These are phyloP conservation scores for Xylaria intraflava DNA, from an alignment of 495 filamentous ascomycete genomes.

Conservation along the genomic window DNA sequence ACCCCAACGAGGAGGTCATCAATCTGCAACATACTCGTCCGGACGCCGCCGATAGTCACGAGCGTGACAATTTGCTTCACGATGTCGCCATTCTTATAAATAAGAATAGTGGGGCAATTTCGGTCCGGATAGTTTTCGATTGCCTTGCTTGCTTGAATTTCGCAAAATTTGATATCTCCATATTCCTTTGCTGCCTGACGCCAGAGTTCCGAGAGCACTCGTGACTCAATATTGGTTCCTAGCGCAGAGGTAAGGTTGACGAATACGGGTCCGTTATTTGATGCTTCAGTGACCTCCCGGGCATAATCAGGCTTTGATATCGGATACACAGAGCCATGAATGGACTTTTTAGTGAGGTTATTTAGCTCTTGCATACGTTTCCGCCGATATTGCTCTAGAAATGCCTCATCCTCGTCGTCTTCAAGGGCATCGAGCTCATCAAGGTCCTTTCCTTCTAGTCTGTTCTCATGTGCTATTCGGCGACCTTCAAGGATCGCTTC, in stretches of 20 bases:
- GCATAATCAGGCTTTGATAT: conserved; percentile 90
- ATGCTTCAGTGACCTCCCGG: conserved; percentile 88
- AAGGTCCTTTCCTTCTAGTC: conserved; percentile 86
- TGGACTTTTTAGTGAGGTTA: conserved; percentile 61
- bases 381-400: conserved; percentile 78
- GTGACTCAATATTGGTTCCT: conserved; percentile 74
- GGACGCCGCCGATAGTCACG: conserved; percentile 63
- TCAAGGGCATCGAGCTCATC: conserved; percentile 92
- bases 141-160: conserved; percentile 86
- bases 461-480: conserved; percentile 75
- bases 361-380: conserved; percentile 77
- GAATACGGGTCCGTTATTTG: conserved; percentile 62
- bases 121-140: conserved; percentile 94
- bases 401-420: conserved; percentile 84
- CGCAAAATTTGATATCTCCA: conserved; percentile 94
- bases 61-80: conserved; percentile 81
- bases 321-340: conserved; percentile 86
- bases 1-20: conserved; percentile 75
- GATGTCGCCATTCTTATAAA: conserved; percentile 90
- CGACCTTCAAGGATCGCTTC: conserved; percentile 85
- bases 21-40: conserved; percentile 57
- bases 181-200: conserved; percentile 71
- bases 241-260: conserved; percentile 78
- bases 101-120: conserved; percentile 89
- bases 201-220: conserved; percentile 82